Evolutionary conservation across 1,284 basidiomycete species (phyloP).

Genomic region (Heliocybe sulcata): DNA sequence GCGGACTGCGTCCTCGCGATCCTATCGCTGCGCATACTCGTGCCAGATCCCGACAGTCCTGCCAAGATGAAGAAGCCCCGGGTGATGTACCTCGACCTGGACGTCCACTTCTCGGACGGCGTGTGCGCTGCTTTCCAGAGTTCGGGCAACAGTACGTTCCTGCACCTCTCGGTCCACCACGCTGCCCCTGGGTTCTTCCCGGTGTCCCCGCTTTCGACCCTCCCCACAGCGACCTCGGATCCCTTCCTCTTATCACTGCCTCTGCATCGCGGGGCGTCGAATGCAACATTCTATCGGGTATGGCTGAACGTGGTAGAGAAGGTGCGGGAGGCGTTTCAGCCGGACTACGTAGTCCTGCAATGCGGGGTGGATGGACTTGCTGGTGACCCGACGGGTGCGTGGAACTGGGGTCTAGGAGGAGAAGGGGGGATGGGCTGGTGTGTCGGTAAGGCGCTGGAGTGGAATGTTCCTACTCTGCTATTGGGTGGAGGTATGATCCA

Average conservation of each 20-base stretch:
- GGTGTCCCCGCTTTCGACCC: constrained; percentile 41
- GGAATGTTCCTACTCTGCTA: constrained; percentile 54
- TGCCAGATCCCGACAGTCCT: constrained; percentile 7
- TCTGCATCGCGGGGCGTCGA: constrained; percentile 59
- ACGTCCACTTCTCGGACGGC: constrained; percentile 88
- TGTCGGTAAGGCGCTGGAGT: constrained; percentile 45
- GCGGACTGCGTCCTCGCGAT: constrained; percentile 85
- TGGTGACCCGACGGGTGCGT: constrained; percentile 73
- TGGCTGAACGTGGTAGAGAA: constrained; percentile 54
- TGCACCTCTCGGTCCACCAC: constrained; percentile 86
- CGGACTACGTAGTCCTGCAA: constrained; percentile 79
- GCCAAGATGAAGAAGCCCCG: constrained; percentile 41
- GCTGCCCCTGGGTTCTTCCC: constrained; percentile 82
- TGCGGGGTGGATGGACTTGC: constrained; percentile 85
- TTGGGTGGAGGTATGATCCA: constrained; percentile 53
- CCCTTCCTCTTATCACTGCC: constrained; percentile 77
- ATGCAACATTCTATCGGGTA: constrained; percentile 50
- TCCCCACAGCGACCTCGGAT: constrained; percentile 33
- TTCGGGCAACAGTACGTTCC: constrained; percentile 34
- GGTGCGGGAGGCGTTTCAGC: constrained; percentile 57
- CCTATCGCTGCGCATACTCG: constrained; percentile 42
- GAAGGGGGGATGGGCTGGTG: constrained; percentile 70
- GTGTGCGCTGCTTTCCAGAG: constrained; percentile 73
- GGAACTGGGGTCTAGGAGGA: constrained; percentile 69
- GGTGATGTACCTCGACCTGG: constrained; percentile 87